Base-by-base conservation (phyloP, 176 grass and related monocot genomes). In the Panicum miliaceum region DNA sequence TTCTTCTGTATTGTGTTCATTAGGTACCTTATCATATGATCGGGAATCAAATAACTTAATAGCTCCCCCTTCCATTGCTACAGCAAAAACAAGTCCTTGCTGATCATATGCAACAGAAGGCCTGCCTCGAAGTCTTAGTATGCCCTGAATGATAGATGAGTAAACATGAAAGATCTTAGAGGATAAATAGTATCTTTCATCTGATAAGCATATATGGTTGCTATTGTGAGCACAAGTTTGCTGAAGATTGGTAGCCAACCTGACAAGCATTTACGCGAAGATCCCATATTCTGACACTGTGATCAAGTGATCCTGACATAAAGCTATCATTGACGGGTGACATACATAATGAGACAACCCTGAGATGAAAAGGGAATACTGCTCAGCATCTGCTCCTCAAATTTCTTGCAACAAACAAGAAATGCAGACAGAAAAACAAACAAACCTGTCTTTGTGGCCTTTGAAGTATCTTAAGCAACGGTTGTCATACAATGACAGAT, bases 51-150 rank as follows among this genome's bases (percentile, higher is more conserved):
- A 99, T 35, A 99, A 86, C 84, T 99, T 99, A 75, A 99, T 96
- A 81, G 96, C 93, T 2, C 96, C 96, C 62, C 96, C 96, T 84
- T 99, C 96, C 93, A 99, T 96, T 69, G 96, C 88, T 72, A 99
- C 88, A 1, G 93, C 96, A 89, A 99, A 99, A 88, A 96, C 93
- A 92, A 99, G 93, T 69, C 93, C 96, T 89, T 99, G 93, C 79
- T 99, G 96, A 89, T 96, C 96, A 94, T 94, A 99, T 74, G 96
- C 96, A 89, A 99, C 96, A 84, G 96, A 93, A 65, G 96, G 96
- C 82, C 91, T 96, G 45, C 93, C 93, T 72, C 96, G 93, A 54
- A 99, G 83, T 14, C 60, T 84, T 52, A 96, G 73, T 85, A 99
- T 96, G 32, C 96, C 93, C 96, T 99, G 83, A 80, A 89, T 76